Conservation (phyloP, 345 rosid genomes). For the Linum lewisii region DNA sequence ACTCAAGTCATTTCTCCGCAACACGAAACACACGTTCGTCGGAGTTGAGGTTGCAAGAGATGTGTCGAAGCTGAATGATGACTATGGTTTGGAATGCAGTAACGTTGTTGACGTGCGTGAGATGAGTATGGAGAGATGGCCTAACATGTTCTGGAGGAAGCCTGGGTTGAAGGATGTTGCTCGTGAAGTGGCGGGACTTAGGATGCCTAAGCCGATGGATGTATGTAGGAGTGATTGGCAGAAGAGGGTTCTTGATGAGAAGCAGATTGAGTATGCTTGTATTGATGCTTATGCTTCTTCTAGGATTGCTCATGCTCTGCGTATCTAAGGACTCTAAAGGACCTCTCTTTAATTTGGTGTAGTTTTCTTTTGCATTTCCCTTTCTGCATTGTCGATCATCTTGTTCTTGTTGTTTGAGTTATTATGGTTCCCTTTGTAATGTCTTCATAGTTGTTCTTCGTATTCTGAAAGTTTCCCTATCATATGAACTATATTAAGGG, state of each 20-base stretch:
- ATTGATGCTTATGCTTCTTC: slow-evolving; percentile 31
- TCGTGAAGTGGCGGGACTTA: background rate
- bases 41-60: slow-evolving; percentile 26
- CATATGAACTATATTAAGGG: too few relatives aligned
- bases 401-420: too few relatives aligned
- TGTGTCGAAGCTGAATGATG: slow-evolving; percentile 15
- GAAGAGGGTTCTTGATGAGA: slow-evolving; percentile 12
- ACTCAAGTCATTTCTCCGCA: slow-evolving; percentile 10
- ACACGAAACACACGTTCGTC: slow-evolving; percentile 14
- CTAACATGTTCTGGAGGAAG: slow-evolving; percentile 5
- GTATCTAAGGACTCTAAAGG: too few relatives aligned
- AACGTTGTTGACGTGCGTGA: slow-evolving; percentile 17
- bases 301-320: slow-evolving; percentile 14
- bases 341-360: too few relatives aligned
- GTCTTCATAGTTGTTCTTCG: too few relatives aligned
- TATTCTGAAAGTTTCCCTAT: too few relatives aligned
- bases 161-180: slow-evolving; percentile 30
- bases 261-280: slow-evolving; percentile 27
- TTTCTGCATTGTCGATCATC: too few relatives aligned
- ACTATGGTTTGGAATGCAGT: slow-evolving; percentile 18
- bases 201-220: slow-evolving; percentile 16
- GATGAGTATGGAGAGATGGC: slow-evolving; percentile 9
- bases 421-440: too few relatives aligned
- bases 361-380: too few relatives aligned
- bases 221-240: slow-evolving; percentile 27